phyloP scores from a whole-genome alignment of 257 asterid species.

The Nicotiana attenuata region DNA sequence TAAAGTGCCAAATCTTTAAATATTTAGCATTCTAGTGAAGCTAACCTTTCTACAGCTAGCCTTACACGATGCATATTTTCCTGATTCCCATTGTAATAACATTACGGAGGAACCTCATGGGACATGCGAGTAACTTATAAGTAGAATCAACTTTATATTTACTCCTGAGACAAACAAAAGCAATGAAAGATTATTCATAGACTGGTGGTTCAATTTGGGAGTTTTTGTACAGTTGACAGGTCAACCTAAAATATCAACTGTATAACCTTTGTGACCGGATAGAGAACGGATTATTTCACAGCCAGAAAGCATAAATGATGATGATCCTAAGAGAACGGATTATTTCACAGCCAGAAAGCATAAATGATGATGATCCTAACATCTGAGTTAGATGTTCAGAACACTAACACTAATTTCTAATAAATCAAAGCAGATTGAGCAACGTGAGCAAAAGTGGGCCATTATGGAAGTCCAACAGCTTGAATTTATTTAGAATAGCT shows the following conservation, averaged over 20 bases:
- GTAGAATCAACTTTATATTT: not conserved
- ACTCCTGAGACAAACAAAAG: not conserved
- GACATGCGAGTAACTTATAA: not conserved
- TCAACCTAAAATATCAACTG: not conserved
- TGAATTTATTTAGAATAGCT: not conserved
- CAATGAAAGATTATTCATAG: not conserved
- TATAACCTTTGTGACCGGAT: not conserved
- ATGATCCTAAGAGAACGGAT: not conserved
- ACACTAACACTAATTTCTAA: not conserved
- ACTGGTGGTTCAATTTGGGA: not conserved
- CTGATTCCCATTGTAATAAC: not conserved
- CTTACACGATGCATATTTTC: not conserved
- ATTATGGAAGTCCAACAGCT: not conserved
- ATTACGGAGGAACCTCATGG: not conserved
- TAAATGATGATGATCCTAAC: not conserved
- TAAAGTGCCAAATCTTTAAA: not conserved
- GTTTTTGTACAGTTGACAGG: not conserved
- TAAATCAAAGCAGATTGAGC: not conserved
- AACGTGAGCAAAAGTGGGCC: not conserved
- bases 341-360: not conserved
- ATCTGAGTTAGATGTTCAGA: not conserved
- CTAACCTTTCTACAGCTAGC: not conserved
- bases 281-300: not conserved
- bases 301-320: not conserved
- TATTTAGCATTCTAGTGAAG: not conserved